Evolutionary conservation across 2,329 filamentous ascomycete species (phyloP).

Genomic region (Nemania abortiva): DNA sequence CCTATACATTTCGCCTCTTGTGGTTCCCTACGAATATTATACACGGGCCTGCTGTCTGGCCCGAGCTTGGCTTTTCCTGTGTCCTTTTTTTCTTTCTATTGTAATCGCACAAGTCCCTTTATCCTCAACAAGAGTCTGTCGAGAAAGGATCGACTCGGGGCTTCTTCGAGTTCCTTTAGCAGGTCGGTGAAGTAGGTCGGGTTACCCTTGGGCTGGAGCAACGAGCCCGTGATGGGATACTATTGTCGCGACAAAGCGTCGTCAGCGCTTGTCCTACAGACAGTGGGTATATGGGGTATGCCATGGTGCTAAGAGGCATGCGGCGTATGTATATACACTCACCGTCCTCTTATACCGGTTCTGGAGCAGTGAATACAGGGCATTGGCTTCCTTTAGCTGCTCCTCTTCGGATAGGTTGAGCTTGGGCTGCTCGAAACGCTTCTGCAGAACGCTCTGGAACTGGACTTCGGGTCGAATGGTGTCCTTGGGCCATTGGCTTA

Average conservation of each 20-base stretch:
- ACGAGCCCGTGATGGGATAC: constrained; percentile 62
- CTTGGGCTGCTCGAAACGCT: constrained; percentile 56
- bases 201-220: constrained; percentile 71
- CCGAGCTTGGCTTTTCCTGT: not conserved
- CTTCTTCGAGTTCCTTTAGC: constrained; percentile 71
- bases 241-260: constrained; percentile 39
- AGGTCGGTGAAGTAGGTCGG: constrained; percentile 74
- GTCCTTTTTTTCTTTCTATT: constrained; percentile 54
- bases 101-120: constrained; percentile 70
- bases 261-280: too few species aligned
- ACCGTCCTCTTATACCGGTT: constrained; percentile 71
- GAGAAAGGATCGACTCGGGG: constrained; percentile 68
- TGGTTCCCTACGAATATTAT: constrained; percentile 24
- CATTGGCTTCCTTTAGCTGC: constrained; percentile 69
- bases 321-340: constrained; percentile 7
- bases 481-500: constrained; percentile 73
- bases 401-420: constrained; percentile 57
- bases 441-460: constrained; percentile 67
- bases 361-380: constrained; percentile 69
- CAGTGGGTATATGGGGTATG: too few species aligned
- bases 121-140: constrained; percentile 65
- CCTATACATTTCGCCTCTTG: not conserved
- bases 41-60: constrained; percentile 10
- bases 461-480: constrained; percentile 72
- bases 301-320: too few species aligned